Percentiles rank a stretch among this genome's conserved stretches.
Evolutionary conservation across 805 yeast genomes (phyloP).

Genomic region (Yamadazyma akitaensis): DNA sequence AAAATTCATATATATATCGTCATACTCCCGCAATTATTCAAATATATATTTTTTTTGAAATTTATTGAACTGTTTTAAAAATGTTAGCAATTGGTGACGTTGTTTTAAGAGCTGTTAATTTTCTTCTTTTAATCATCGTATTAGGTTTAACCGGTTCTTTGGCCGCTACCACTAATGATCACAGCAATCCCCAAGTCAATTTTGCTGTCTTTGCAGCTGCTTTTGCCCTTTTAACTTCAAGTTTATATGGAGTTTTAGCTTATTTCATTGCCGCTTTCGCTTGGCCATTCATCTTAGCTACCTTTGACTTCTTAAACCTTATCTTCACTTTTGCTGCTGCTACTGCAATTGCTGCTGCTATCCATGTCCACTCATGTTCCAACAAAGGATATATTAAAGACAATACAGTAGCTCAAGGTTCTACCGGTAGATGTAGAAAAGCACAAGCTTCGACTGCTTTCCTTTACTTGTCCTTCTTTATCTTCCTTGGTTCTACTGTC

Average conservation of each 20-base stretch:
- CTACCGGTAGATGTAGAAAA: slow-evolving; percentile 85
- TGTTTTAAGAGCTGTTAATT: slow-evolving; percentile 69
- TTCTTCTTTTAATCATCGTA: slow-evolving; percentile 69
- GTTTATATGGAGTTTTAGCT: slow-evolving; percentile 76
- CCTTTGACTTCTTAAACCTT: slow-evolving; percentile 80
- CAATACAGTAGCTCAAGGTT: slow-evolving; percentile 75
- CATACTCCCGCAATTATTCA: not conserved
- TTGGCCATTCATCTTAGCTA: slow-evolving; percentile 76
- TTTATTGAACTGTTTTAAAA: slow-evolving; percentile 1
- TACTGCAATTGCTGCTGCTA: slow-evolving; percentile 88
- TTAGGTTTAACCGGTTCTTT: slow-evolving; percentile 91
- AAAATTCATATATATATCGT: slow-evolving; percentile 5
- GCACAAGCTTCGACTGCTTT: slow-evolving; percentile 84
- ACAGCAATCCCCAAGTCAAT: slow-evolving; percentile 76
- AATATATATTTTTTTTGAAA: not conserved
- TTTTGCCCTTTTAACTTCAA: slow-evolving; percentile 77
- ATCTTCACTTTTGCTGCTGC: slow-evolving; percentile 95
- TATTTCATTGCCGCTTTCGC: slow-evolving; percentile 75
- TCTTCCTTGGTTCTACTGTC: slow-evolving; percentile 64
- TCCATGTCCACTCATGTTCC: slow-evolving; percentile 81
- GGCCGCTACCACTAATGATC: slow-evolving; percentile 55
- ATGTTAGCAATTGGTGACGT: slow-evolving; percentile 74
- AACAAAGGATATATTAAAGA: slow-evolving; percentile 59
- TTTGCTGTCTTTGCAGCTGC: slow-evolving; percentile 85
- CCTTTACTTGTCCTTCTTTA: slow-evolving; percentile 78